phyloP scores from a whole-genome alignment of 2,329 filamentous ascomycete genomes.

The Lasiodiplodia citricola region DNA sequence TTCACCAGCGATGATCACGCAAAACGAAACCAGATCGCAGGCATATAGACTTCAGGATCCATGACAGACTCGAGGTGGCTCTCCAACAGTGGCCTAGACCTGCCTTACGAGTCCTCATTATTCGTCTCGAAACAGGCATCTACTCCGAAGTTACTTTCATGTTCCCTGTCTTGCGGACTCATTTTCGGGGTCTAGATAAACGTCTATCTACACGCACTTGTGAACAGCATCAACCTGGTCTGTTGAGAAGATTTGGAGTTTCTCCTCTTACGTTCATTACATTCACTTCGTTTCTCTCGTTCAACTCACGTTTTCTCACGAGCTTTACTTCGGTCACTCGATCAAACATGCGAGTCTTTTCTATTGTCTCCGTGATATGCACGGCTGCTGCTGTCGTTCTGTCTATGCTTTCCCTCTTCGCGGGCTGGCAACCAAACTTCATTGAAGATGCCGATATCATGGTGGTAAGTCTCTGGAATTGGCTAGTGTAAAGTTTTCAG shows the following conservation, averaged over 20 bases:
- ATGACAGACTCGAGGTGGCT: neutral
- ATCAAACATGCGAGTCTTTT: constrained; percentile 55
- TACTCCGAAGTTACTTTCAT: neutral
- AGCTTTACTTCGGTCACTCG: neutral
- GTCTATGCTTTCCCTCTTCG: constrained; percentile 65
- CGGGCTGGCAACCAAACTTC: constrained; percentile 61
- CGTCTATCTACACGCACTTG: neutral
- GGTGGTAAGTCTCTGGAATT: constrained; percentile 48
- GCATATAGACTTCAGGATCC: neutral
- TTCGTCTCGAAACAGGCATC: neutral
- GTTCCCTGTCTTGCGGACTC: neutral
- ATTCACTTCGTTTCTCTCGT: neutral
- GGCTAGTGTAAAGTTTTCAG: neutral
- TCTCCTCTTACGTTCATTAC: neutral
- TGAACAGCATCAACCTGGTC: neutral
- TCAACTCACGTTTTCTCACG: neutral
- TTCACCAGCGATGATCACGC: neutral
- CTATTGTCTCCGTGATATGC: constrained; percentile 57
- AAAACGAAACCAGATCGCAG: neutral
- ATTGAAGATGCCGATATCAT: constrained; percentile 63
- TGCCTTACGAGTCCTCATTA: neutral
- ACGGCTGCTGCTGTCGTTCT: constrained; percentile 63
- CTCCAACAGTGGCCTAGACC: neutral
- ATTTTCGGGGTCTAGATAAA: neutral
- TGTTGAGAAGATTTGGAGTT: neutral